A percentile compares a stretch with the other conserved stretches of the same genome.
Evolutionary conservation across 345 rosid genomes (phyloP).

Genomic region (Salix caprea): DNA sequence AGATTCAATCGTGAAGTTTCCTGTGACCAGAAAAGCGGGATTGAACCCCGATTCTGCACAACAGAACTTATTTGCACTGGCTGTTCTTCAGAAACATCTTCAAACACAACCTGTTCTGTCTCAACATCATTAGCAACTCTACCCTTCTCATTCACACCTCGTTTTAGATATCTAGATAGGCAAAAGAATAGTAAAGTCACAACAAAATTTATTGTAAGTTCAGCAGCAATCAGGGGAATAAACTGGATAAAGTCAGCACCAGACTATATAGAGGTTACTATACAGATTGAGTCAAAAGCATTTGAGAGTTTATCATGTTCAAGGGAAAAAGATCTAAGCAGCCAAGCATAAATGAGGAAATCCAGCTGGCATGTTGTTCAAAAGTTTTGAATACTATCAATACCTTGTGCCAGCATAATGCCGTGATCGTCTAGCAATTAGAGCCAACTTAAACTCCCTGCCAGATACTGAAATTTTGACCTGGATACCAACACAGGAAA

Average conservation of each 20-base stretch:
- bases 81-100: conserved; percentile 63
- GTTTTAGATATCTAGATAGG: conserved; percentile 63
- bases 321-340: neutral
- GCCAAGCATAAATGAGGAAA: neutral
- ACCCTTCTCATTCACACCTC: conserved; percentile 93
- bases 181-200: conserved; percentile 19
- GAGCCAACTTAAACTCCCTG: conserved; percentile 60
- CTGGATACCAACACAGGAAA: conserved; percentile 40
- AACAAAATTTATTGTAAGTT: conserved; percentile 5
- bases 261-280: neutral
- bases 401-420: conserved; percentile 99
- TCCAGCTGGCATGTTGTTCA: conserved; percentile 1
- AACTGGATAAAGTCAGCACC: neutral
- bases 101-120: conserved; percentile 87
- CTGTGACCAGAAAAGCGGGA: conserved; percentile 97
- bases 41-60: conserved; percentile 92
- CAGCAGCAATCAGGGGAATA: neutral
- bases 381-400: neutral
- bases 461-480: conserved; percentile 58
- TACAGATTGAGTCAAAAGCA: neutral
- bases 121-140: conserved; percentile 99
- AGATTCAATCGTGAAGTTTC: conserved; percentile 85
- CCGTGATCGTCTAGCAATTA: conserved; percentile 87
- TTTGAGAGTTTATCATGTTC: neutral
- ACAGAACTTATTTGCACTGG: conserved; percentile 77